Evolutionary conservation across 108 stramenopile species (phyloP).

Genomic region (Stephanodiscus triporus): DNA sequence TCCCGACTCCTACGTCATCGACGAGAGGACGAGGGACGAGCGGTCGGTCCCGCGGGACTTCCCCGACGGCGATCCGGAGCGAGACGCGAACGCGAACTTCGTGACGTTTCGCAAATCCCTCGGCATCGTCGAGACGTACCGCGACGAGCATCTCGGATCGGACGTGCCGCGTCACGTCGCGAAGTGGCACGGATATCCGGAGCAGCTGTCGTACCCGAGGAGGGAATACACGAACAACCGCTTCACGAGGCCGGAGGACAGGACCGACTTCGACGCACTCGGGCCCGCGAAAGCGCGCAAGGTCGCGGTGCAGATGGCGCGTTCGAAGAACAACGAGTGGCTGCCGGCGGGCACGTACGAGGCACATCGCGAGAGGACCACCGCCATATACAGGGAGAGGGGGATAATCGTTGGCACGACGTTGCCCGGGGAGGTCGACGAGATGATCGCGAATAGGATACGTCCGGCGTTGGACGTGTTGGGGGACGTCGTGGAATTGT

Average conservation of each 20-base stretch:
- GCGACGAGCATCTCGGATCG: slow-evolving; percentile 73
- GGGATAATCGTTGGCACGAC: slow-evolving; percentile 77
- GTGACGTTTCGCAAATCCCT: slow-evolving; percentile 69
- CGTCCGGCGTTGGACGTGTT: slow-evolving; percentile 80
- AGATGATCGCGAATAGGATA: slow-evolving; percentile 60
- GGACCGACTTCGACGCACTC: slow-evolving; percentile 72
- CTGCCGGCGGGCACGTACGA: slow-evolving; percentile 64
- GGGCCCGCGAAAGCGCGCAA: slow-evolving; percentile 68
- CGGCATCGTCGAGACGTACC: slow-evolving; percentile 75
- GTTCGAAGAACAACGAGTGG: slow-evolving; percentile 89
- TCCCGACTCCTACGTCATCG: slow-evolving; percentile 74
- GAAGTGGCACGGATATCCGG: slow-evolving; percentile 86
- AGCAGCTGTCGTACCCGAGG: slow-evolving; percentile 56
- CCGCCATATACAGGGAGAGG: slow-evolving; percentile 62
- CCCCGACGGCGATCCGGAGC: slow-evolving; percentile 65
- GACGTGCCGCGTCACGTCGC: slow-evolving; percentile 71
- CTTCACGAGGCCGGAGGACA: slow-evolving; percentile 67
- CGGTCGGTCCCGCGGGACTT: slow-evolving; percentile 63
- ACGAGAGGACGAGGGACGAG: slow-evolving; percentile 63
- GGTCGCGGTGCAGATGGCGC: slow-evolving; percentile 73
- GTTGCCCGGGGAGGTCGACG: slow-evolving; percentile 59
- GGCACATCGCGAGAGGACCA: slow-evolving; percentile 57
- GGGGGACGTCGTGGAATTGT: slow-evolving; percentile 68
- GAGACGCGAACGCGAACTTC: slow-evolving; percentile 65
- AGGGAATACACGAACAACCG: slow-evolving; percentile 81